A percentile compares a stretch with the other conserved stretches of the same genome.
Conservation (phyloP, 2,329 filamentous ascomycete genomes). For the Phialocephala subalpina region DNA sequence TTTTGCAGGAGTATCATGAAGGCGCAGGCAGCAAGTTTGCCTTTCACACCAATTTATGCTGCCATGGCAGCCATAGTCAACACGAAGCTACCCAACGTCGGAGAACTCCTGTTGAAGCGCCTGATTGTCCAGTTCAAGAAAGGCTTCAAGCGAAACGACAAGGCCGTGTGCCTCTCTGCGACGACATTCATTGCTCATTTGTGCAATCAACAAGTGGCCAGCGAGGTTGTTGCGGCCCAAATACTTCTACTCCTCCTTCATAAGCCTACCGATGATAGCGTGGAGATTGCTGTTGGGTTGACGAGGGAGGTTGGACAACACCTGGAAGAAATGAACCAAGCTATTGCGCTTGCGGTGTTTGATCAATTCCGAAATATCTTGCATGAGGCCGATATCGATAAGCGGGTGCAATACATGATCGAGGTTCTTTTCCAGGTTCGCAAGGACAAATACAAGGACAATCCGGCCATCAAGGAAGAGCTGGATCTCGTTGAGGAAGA, state of each 20-base stretch:
- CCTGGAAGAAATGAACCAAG: conserved; percentile 91
- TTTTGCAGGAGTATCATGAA: conserved; percentile 99
- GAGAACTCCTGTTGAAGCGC: conserved; percentile 86
- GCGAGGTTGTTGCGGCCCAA: conserved; percentile 92
- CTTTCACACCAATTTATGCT: conserved; percentile 95
- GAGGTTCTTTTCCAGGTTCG: conserved; percentile 96
- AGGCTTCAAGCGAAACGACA: conserved; percentile 95
- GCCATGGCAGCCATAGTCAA: conserved; percentile 97
- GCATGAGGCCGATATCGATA: conserved; percentile 96
- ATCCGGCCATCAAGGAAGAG: conserved; percentile 89
- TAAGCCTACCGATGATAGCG: conserved; percentile 96
- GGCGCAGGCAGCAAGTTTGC: conserved; percentile 92
- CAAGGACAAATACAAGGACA: conserved; percentile 96
- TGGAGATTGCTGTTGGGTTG: conserved; percentile 95
- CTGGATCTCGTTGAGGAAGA: conserved; percentile 96
- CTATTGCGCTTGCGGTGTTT: conserved; percentile 89
- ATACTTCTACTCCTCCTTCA: conserved; percentile 91
- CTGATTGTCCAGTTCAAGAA: conserved; percentile 94
- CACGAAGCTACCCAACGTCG: conserved; percentile 94
- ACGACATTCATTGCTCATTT: conserved; percentile 96
- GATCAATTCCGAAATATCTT: conserved; percentile 96
- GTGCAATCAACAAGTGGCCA: conserved; percentile 94
- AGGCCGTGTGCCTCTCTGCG: conserved; percentile 90
- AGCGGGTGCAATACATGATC: conserved; percentile 99
- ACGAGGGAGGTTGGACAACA: conserved; percentile 94